These are phyloP conservation scores for Hygrocybe coccinea DNA, from an alignment of 768 basidiomycete genomes.

Conservation along the genomic window DNA sequence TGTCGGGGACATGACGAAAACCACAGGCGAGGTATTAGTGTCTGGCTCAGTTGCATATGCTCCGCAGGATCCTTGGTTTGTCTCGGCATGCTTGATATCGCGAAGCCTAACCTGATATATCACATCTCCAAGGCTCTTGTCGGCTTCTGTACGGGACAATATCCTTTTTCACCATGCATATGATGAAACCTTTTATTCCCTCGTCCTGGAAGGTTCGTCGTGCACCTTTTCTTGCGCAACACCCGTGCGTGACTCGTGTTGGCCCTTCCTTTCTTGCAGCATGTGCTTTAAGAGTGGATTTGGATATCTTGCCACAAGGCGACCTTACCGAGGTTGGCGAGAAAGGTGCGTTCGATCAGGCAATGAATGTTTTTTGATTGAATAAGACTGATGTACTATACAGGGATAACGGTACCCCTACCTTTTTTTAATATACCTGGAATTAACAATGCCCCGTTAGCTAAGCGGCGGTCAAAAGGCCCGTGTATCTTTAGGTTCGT, in stretches of 20 bases:
- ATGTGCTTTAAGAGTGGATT: conserved; percentile 79
- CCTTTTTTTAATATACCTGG: background rate
- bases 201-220: conserved; percentile 61
- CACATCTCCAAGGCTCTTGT: conserved; percentile 59
- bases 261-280: conserved; percentile 35
- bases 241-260: background rate
- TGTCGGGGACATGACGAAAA: conserved; percentile 80
- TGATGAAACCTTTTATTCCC: conserved; percentile 77
- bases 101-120: background rate
- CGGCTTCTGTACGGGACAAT: conserved; percentile 82
- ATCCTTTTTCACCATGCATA: conserved; percentile 89
- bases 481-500: conserved; percentile 47
- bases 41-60: conserved; percentile 53
- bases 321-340: conserved; percentile 85
- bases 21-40: conserved; percentile 66
- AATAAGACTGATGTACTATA: too few relatives aligned
- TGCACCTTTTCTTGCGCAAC: conserved; percentile 33
- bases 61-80: conserved; percentile 78
- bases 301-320: conserved; percentile 73
- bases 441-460: conserved; percentile 30
- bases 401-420: too few relatives aligned
- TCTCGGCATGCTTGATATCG: background rate
- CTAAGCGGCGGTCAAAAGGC: conserved; percentile 83
- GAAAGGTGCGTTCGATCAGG: conserved; percentile 69
- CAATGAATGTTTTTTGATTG: background rate